Percentiles rank a stretch among this genome's conserved stretches.
Conservation (phyloP, 2,329 filamentous ascomycete genomes). For the Apiospora malaysiana region DNA sequence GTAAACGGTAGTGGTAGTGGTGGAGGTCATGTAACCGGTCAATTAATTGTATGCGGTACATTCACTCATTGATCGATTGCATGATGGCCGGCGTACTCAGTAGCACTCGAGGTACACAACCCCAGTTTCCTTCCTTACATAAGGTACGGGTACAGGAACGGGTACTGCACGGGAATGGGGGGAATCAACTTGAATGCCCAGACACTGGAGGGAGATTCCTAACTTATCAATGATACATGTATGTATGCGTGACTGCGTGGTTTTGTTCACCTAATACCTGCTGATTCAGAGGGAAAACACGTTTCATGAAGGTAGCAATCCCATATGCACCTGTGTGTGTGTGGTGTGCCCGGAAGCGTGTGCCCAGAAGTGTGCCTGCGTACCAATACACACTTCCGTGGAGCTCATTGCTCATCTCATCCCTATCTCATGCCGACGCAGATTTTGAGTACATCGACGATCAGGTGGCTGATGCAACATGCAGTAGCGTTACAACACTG, state of each 20-base stretch:
- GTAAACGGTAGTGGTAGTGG: no score
- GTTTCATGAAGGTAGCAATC: neutral
- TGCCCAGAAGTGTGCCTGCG: neutral
- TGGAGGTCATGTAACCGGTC: conserved; percentile 1
- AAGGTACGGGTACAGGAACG: neutral
- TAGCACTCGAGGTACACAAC: no score
- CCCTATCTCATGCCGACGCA: neutral
- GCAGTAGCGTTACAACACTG: conserved; percentile 14
- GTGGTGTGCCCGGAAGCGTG: neutral
- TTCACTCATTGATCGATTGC: no score
- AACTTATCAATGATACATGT: neutral
- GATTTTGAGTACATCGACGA: neutral
- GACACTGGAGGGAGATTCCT: neutral
- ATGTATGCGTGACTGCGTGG: neutral
- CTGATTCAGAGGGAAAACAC: neutral
- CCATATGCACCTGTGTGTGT: neutral
- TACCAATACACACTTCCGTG: neutral
- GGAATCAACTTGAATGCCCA: neutral
- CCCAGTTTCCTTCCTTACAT: neutral
- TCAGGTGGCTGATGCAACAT: conserved; percentile 14
- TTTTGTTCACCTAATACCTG: neutral
- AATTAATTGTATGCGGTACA: neutral
- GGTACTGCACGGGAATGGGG: neutral
- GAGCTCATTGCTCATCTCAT: no score
- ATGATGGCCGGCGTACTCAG: neutral